phyloP scores from a whole-genome alignment of 192 early-diverging fungal genomes.

The Spizellomyces sp. region DNA sequence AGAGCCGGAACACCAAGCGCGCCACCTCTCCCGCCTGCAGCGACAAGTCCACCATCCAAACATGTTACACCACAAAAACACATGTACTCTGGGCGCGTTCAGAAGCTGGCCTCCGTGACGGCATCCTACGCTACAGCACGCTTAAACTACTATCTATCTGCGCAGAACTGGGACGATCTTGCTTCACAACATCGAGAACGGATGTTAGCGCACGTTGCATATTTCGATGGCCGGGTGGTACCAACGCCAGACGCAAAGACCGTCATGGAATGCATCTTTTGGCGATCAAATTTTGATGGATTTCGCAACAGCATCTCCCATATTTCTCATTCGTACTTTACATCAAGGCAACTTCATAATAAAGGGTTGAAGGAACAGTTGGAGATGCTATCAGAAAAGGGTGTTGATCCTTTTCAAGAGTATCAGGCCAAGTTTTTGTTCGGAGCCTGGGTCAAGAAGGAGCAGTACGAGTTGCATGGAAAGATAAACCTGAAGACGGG shows the following conservation, averaged over 20 bases:
- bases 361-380: conserved; percentile 38
- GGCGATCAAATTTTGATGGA: conserved; percentile 61
- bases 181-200: conserved; percentile 3
- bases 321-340: conserved; percentile 39
- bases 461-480: conserved; percentile 39
- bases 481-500: conserved; percentile 36
- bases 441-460: conserved; percentile 59
- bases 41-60: background rate
- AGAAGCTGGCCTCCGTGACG: conserved; percentile 53
- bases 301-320: conserved; percentile 49
- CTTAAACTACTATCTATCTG: conserved; percentile 50
- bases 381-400: conserved; percentile 35
- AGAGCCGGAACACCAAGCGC: background rate
- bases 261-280: conserved; percentile 52
- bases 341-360: conserved; percentile 37
- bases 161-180: conserved; percentile 34
- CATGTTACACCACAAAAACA: conserved; percentile 27
- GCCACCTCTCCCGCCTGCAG: background rate
- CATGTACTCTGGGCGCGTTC: conserved; percentile 51
- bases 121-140: conserved; percentile 51
- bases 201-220: conserved; percentile 40
- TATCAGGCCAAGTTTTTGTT: conserved; percentile 40
- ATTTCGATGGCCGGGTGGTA: conserved; percentile 55
- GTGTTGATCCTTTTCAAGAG: conserved; percentile 27
- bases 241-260: conserved; percentile 25